Conservation (phyloP, 805 yeast genomes). For the Starmera dryadoides region DNA sequence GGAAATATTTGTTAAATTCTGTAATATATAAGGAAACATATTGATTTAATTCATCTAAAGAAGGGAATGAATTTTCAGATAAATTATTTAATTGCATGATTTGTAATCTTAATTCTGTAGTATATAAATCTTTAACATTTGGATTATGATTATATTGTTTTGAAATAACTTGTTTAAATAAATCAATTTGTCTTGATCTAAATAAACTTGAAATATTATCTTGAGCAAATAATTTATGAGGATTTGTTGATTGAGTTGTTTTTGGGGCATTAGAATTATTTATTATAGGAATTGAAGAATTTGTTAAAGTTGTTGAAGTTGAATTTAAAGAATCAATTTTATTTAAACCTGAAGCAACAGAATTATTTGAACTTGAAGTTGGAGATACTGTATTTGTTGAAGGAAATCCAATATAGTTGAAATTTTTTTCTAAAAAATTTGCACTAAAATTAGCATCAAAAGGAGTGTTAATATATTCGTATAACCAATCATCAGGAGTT, state of each 20-base stretch:
- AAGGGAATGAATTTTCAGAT: slow-evolving; percentile 59
- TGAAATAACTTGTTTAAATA: slow-evolving; percentile 40
- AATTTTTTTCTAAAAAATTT: slow-evolving; percentile 30
- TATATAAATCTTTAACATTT: slow-evolving; percentile 29
- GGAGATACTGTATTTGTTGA: slow-evolving; percentile 14
- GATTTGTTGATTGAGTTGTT: slow-evolving; percentile 18
- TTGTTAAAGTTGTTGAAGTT: slow-evolving; percentile 4
- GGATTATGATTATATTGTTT: slow-evolving; percentile 11
- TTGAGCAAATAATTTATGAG: slow-evolving; percentile 24
- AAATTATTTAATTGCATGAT: slow-evolving; percentile 51
- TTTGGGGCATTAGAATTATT: slow-evolving; percentile 13
- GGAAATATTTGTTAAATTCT: slow-evolving; percentile 77
- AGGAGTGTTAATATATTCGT: slow-evolving; percentile 64
- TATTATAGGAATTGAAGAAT: background rate
- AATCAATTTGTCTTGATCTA: slow-evolving; percentile 58
- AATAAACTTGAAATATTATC: slow-evolving; percentile 53
- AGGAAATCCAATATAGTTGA: slow-evolving; percentile 52
- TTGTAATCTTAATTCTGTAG: slow-evolving; percentile 42
- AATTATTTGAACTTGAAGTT: slow-evolving; percentile 9
- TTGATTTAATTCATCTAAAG: slow-evolving; percentile 65
- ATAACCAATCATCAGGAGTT: slow-evolving; percentile 52
- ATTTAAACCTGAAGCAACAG: slow-evolving; percentile 4
- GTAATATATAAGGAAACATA: slow-evolving; percentile 68
- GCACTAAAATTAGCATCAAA: slow-evolving; percentile 48
- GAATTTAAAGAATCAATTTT: background rate